Evolutionary conservation across 306 rosid genomes (phyloP), one percentile per base, ranked within the genome.

Genomic region (Hippophae gyantsensis): DNA sequence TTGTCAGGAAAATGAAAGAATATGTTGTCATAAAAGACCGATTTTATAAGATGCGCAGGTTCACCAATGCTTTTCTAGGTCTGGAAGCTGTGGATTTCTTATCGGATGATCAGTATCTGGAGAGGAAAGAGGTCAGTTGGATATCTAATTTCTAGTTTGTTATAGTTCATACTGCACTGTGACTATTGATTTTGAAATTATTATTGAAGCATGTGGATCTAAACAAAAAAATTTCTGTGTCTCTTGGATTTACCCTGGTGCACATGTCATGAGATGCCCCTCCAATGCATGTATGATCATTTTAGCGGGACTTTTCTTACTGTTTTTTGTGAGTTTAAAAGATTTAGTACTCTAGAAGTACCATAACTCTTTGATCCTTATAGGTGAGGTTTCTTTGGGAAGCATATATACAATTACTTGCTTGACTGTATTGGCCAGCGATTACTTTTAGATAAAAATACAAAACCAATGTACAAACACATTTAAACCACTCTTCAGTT

Each of bases 51-150:
- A 77, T 87, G 84, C 92, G 92, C 43, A 73, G 87, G 79, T 85
- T 85, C 69, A 81, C 79, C 26, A 78, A 63, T 61, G 77, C 90
- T 80, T 90, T 90, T 72, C 69, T 77, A 13, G 92, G 89, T 48
- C 87, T 92, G 45, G 92, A 87, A 66, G 97, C 94, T 50, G 81
- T 87, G 65, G 84, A 90, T 70, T 87, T 90, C 79, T 74, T 90
- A 65, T 87, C 95, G 44, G 94, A 87, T 69, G 96, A 90, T 79
- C 97, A 90, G 63, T 90, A 87, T 78, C 76, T 90, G 81, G 97
- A 87, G 79, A 85, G 86, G 73, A 84, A 57, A 72, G 95, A 87
- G 90, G 96, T 87, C 58, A 70, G 81, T 78, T 63, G 52, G 64
- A 76, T 64, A 23, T 65, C 48, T 18, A 49, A 8, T 57, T 50